Evolutionary conservation across 129 eudicot species (phyloP).

Genomic region (Glebionis coronaria): DNA sequence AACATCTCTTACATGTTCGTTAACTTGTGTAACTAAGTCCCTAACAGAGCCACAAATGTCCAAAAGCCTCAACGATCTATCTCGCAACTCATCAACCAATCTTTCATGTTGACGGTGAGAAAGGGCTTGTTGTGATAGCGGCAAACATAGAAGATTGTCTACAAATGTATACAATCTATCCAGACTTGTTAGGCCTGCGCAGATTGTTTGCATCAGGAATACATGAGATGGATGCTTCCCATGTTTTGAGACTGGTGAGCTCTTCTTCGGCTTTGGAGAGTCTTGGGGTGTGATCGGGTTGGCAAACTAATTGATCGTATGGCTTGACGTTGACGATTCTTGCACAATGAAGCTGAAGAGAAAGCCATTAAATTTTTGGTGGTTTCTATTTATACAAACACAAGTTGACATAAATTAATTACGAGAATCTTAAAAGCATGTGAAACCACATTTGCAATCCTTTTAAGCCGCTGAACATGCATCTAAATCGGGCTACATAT

Average conservation of each 20-base stretch:
- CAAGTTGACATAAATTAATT: conserved; percentile 20
- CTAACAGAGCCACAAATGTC: conserved; percentile 31
- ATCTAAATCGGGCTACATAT: conserved; percentile 30
- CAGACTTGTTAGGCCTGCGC: conserved; percentile 32
- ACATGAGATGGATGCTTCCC: conserved; percentile 25
- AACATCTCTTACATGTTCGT: conserved; percentile 29
- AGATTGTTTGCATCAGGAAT: conserved; percentile 16
- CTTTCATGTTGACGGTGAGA: conserved; percentile 31
- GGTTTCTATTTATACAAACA: conserved; percentile 26
- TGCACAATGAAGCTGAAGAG: conserved; percentile 16
- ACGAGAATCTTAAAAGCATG: conserved; percentile 22
- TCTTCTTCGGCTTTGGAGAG: conserved; percentile 38
- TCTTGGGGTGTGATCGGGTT: conserved; percentile 39
- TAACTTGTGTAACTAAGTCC: conserved; percentile 34
- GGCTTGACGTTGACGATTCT: conserved; percentile 11
- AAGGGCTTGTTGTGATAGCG: conserved; percentile 37
- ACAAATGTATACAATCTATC: conserved; percentile 43
- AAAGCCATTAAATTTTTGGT: conserved; percentile 30
- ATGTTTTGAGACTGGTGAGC: conserved; percentile 33
- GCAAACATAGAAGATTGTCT: conserved; percentile 33
- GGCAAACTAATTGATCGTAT: conserved; percentile 62
- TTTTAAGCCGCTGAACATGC: conserved; percentile 27
- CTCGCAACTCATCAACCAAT: conserved; percentile 30
- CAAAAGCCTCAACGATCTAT: conserved; percentile 38
- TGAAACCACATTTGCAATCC: conserved; percentile 31